Evolutionary conservation across 2,329 filamentous ascomycete genomes (phyloP), one percentile per base, ranked within the genome.

Genomic region (Neurospora sp.): DNA sequence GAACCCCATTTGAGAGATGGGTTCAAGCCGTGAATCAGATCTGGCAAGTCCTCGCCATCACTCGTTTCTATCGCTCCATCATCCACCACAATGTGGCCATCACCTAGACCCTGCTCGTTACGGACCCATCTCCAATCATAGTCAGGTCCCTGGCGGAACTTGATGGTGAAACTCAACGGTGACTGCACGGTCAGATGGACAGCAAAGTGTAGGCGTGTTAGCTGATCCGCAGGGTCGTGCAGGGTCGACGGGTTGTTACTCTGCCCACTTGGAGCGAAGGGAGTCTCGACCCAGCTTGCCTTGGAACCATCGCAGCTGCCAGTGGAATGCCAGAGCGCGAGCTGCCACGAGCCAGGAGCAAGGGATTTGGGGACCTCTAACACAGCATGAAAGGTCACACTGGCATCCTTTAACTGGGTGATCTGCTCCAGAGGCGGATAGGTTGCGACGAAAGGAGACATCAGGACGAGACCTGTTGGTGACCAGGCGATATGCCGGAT

Each of bases 401-500:
- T 74, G 2, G 76, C 76, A 23, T 78, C 77, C 36, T 82, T 79
- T 23, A 92, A 76, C 67, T 87, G 83, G 1, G 92, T 93, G 33
- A 91, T 85, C 77, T 94, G 91, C 1, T 90, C 92, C 68, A 97
- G 80, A 1, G 92, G 88, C 12, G 94, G 94, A 75, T 88, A 89
- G 71, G 83, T 84, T 28, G 82, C 82, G 19, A 86, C 73, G 12
- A 76, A 74, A 41, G 79, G 77, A 6, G 46, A n/a, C 72, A 74
- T 36, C 28, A 28, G 28, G 52, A 36, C 28, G 52, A 62, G 28
- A 78, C 78, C 80, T 57, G 38, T 12, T 28, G 46, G 33, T 69
- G 39, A 19, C 12, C 41, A 11, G 12, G 52, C 52, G 15, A 36
- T 17, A 8, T 19, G 19, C 23, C 23, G 23, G 52, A 62, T 62